Conservation (phyloP, 2,329 filamentous ascomycete species). For the Epichloe gansuensis region DNA sequence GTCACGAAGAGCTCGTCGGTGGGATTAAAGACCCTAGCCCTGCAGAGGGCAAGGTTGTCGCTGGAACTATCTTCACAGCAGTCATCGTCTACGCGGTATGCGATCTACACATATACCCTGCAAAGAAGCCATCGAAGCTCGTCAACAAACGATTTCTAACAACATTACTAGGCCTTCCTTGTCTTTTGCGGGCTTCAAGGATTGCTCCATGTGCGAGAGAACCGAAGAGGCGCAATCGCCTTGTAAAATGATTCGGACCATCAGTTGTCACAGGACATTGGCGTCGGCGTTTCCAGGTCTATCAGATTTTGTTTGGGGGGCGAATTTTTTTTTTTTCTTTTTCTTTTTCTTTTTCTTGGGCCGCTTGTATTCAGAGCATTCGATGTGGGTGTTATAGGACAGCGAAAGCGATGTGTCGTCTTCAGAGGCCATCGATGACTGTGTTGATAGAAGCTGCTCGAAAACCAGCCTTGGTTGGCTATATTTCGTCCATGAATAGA, state of each 20-base stretch:
- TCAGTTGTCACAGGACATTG: background rate
- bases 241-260: slow-evolving; percentile 29
- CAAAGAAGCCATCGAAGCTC: no score
- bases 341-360: background rate
- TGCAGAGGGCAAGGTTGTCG: slow-evolving; percentile 62
- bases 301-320: background rate
- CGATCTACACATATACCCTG: slow-evolving; percentile 12
- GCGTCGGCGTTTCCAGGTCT: slow-evolving; percentile 6
- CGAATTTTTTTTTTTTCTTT: background rate
- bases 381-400: background rate
- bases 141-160: background rate
- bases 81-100: slow-evolving; percentile 82
- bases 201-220: slow-evolving; percentile 71
- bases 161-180: slow-evolving; percentile 58
- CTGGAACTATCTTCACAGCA: slow-evolving; percentile 73
- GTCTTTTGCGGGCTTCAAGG: slow-evolving; percentile 87
- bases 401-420: background rate
- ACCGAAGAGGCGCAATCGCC: slow-evolving; percentile 70
- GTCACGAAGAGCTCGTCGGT: slow-evolving; percentile 76
- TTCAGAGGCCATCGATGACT: background rate
- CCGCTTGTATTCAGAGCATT: background rate
- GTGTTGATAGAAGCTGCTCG: background rate
- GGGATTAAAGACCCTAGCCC: slow-evolving; percentile 58
- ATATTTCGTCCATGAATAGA: background rate
- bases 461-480: background rate